phyloP scores from a whole-genome alignment of 164 flowering plant genomes.

The Vitis riparia region DNA sequence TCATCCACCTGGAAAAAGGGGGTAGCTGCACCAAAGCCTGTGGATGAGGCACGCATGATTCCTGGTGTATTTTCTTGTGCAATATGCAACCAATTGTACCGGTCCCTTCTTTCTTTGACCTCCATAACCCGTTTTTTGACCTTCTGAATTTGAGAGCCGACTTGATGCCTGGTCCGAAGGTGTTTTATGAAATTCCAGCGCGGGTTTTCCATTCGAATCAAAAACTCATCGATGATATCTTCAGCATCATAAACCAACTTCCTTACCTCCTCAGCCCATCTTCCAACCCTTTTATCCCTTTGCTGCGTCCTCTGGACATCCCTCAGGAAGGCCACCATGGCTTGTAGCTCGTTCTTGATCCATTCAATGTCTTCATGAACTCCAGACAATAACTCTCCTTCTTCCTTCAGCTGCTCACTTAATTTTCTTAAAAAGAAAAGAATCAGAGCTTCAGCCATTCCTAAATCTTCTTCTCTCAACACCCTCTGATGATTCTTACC shows the following conservation, averaged over 20 bases:
- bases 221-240: constrained; percentile 16
- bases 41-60: constrained; percentile 1
- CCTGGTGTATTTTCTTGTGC: not conserved
- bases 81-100: constrained; percentile 5
- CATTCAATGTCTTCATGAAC: constrained; percentile 14
- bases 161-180: too few relatives aligned
- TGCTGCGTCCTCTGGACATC: constrained; percentile 10
- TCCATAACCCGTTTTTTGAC: constrained; percentile 9
- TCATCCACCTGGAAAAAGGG: constrained; percentile 14
- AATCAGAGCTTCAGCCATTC: not conserved
- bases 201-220: constrained; percentile 4
- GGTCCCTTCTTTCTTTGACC: constrained; percentile 12
- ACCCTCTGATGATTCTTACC: too few relatives aligned
- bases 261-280: constrained; percentile 14
- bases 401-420: too few relatives aligned
- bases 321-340: constrained; percentile 19
- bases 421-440: too few relatives aligned
- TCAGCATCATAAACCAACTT: constrained; percentile 15
- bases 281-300: not conserved
- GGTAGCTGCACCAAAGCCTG: constrained; percentile 16
- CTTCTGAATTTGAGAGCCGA: constrained; percentile 1
- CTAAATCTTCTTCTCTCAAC: too few relatives aligned
- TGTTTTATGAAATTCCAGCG: not conserved
- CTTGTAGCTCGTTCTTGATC: constrained; percentile 12
- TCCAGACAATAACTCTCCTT: constrained; percentile 4